phyloP scores from a whole-genome alignment of 2,329 filamentous ascomycete species.

The Aspergillus alliaceus region DNA sequence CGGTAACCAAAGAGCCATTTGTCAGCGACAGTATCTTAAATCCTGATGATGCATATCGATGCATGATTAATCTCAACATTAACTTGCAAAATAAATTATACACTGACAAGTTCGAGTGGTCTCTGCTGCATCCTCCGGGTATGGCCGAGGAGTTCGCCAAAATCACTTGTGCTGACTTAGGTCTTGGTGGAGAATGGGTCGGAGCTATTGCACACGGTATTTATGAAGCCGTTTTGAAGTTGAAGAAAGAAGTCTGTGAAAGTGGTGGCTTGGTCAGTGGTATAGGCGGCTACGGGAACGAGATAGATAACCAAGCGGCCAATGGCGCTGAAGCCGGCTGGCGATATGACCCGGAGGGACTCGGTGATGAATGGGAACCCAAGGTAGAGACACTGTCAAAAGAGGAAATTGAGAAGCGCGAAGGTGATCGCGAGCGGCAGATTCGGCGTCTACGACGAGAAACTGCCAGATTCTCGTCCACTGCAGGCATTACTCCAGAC shows the following conservation, averaged over 20 bases:
- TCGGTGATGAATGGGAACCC: conserved; percentile 81
- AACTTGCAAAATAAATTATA: conserved; percentile 90
- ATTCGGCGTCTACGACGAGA: conserved; percentile 83
- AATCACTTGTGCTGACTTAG: conserved; percentile 88
- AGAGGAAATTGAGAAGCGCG: conserved; percentile 96
- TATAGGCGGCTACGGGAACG: conserved; percentile 64
- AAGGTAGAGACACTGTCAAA: conserved; percentile 81
- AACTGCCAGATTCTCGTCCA: conserved; percentile 88
- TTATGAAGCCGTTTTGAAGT: conserved; percentile 85
- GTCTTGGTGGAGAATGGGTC: conserved; percentile 88
- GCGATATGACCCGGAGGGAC: conserved; percentile 89
- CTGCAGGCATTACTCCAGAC: conserved; percentile 76
- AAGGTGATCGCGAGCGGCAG: conserved; percentile 90
- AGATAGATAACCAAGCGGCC: conserved; percentile 86
- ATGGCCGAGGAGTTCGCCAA: conserved; percentile 91
- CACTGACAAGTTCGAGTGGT: conserved; percentile 98
- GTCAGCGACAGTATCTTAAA: conserved; percentile 74
- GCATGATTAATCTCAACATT: conserved; percentile 85
- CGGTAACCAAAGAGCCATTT: conserved; percentile 35
- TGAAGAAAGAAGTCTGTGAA: conserved; percentile 97
- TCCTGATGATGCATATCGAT: conserved; percentile 91
- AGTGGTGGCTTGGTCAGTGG: conserved; percentile 81
- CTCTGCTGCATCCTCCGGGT: conserved; percentile 83
- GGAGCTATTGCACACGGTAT: conserved; percentile 94
- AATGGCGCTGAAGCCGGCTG: conserved; percentile 83